These are phyloP conservation scores for Pseudocohnilembus persalinus DNA, from an alignment of 169 alveolate genomes.

Conservation along the genomic window DNA sequence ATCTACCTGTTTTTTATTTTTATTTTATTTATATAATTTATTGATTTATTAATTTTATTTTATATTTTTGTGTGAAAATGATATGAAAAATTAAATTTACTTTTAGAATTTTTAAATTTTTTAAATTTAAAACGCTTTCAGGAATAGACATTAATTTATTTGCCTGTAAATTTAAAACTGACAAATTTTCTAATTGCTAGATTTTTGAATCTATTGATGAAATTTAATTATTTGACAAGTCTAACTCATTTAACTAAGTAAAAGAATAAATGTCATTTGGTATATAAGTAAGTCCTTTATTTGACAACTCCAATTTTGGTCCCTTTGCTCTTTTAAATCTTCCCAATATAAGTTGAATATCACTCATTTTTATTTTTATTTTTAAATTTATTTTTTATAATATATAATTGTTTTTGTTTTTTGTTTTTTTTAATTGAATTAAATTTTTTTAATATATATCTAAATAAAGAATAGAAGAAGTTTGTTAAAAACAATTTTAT, in stretches of 20 bases:
- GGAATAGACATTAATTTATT: constrained; percentile 48
- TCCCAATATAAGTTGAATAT: constrained; percentile 62
- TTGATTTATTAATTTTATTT: constrained; percentile 15
- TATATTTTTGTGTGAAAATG: constrained; percentile 31
- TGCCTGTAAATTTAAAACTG: constrained; percentile 45
- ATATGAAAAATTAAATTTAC: not conserved
- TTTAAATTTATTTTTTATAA: too few relatives aligned
- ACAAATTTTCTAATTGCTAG: constrained; percentile 39
- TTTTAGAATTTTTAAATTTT: constrained; percentile 42
- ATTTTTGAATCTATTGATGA: constrained; percentile 37
- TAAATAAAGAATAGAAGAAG: too few relatives aligned
- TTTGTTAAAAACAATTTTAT: too few relatives aligned
- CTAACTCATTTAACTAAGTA: constrained; percentile 51
- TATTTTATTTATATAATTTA: not conserved
- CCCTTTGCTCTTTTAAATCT: constrained; percentile 70
- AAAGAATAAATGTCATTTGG: constrained; percentile 64
- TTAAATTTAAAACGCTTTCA: constrained; percentile 44
- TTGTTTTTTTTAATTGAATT: too few relatives aligned
- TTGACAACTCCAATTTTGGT: constrained; percentile 55
- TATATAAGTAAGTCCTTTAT: constrained; percentile 50
- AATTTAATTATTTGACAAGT: constrained; percentile 61
- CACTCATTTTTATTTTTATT: constrained; percentile 77
- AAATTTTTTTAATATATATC: too few relatives aligned
- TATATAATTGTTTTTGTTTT: too few relatives aligned
- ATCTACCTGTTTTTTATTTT: constrained; percentile 11